phyloP scores from a whole-genome alignment of 2,329 filamentous ascomycete species.

The Dactylellina cionopaga region DNA sequence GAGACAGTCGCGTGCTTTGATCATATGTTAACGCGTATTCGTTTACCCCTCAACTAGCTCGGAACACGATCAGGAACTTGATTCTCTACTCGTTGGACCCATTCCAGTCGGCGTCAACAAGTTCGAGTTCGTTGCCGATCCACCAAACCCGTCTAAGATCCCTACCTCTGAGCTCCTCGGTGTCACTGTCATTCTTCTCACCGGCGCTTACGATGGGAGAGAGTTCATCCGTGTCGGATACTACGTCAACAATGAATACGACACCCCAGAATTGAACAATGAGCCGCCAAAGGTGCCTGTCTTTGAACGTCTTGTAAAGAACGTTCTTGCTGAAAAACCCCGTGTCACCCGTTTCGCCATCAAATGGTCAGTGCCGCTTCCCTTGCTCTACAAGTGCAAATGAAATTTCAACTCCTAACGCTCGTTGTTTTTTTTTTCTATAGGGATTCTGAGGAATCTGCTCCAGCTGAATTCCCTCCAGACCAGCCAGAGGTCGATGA shows the following conservation, averaged over 20 bases:
- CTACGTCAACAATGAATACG: conserved; percentile 99
- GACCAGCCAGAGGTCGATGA: conserved; percentile 96
- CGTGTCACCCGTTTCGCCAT: conserved; percentile 97
- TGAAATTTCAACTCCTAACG: too few species aligned
- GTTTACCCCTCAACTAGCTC: conserved; percentile 69
- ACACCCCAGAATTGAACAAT: conserved; percentile 84
- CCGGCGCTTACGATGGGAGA: conserved; percentile 93
- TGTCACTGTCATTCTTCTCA: conserved; percentile 95
- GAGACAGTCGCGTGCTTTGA: conserved; percentile 7
- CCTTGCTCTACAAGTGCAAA: too few species aligned
- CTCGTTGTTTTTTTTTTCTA: too few species aligned
- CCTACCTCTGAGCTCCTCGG: conserved; percentile 94
- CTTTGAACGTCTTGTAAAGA: conserved; percentile 89
- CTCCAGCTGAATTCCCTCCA: conserved; percentile 93
- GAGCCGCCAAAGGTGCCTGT: conserved; percentile 92
- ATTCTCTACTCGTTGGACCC: conserved; percentile 95
- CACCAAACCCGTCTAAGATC: conserved; percentile 88
- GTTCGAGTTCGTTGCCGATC: conserved; percentile 95
- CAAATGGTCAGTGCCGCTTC: conserved; percentile 78
- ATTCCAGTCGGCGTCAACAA: conserved; percentile 98
- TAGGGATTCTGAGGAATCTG: conserved; percentile 97
- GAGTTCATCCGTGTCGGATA: conserved; percentile 98
- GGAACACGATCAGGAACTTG: conserved; percentile 97
- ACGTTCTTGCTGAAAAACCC: conserved; percentile 95
- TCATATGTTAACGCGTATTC: conserved; percentile 41